Percentiles rank a stretch among this genome's conserved stretches.
Evolutionary conservation across 257 asterid genomes (phyloP).

Genomic region (Dorcoceras hygrometricum): DNA sequence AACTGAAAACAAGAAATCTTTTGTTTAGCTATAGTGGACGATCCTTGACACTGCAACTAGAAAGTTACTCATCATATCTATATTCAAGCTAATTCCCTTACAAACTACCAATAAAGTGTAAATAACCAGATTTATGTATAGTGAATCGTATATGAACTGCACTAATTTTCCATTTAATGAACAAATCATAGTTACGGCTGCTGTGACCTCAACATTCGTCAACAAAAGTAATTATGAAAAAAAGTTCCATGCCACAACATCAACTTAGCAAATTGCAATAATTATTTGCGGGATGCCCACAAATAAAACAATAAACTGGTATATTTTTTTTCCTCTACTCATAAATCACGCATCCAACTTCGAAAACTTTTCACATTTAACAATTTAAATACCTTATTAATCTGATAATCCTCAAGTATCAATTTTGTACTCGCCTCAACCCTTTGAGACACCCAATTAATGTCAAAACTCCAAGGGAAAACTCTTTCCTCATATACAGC

Average conservation of each 20-base stretch:
- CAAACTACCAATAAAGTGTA: background rate
- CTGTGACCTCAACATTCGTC: constrained; percentile 12
- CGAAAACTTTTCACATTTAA: constrained; percentile 12
- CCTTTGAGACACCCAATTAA: background rate
- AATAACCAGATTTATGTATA: background rate
- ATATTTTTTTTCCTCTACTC: constrained; percentile 24
- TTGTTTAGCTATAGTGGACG: background rate
- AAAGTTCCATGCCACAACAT: constrained; percentile 18
- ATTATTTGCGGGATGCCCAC: constrained; percentile 14
- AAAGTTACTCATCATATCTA: background rate
- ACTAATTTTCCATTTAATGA: background rate
- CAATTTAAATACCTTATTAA: constrained; percentile 21
- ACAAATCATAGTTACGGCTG: constrained; percentile 12
- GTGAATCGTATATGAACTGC: background rate
- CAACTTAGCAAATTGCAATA: constrained; percentile 15
- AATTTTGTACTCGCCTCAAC: background rate
- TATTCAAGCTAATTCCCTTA: background rate
- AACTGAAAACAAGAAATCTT: background rate
- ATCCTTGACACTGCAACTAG: too few species aligned
- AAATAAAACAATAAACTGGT: constrained; percentile 12
- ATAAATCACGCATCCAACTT: constrained; percentile 25
- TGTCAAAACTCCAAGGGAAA: constrained; percentile 13
- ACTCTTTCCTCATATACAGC: constrained; percentile 20
- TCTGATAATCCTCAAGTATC: constrained; percentile 11
- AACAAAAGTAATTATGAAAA: background rate